Evolutionary conservation across 768 basidiomycete genomes (phyloP).

Genomic region (Boletellus ananiceps): DNA sequence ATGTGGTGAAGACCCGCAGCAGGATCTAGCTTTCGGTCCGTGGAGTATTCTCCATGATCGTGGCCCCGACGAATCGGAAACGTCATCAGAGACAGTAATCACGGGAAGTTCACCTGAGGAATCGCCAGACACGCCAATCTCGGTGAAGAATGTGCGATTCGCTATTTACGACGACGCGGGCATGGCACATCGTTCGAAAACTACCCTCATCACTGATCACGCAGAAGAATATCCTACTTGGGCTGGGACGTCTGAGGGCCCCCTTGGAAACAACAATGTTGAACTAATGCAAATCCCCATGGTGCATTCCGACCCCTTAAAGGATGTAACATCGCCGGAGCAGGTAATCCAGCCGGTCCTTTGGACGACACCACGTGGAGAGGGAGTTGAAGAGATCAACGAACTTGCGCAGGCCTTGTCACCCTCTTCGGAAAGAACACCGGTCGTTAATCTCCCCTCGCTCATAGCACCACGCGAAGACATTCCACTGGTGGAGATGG

Average conservation of each 20-base stretch:
- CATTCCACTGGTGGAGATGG: background rate
- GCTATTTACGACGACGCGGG: background rate
- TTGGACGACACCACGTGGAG: background rate
- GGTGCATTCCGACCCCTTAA: background rate
- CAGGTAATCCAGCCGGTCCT: background rate
- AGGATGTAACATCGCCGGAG: background rate
- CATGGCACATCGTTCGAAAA: background rate
- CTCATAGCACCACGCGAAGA: background rate
- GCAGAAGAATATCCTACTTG: background rate
- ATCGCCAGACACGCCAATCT: background rate
- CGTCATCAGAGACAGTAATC: background rate
- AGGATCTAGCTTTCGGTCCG: background rate
- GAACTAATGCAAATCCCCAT: background rate
- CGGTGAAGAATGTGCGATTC: slow-evolving; percentile 1
- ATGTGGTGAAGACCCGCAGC: background rate
- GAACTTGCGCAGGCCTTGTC: background rate
- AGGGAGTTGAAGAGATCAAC: background rate
- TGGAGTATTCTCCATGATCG: background rate
- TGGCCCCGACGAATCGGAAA: background rate
- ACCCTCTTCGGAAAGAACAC: background rate
- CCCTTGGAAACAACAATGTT: background rate
- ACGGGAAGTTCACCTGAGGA: background rate
- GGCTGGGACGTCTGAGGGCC: background rate
- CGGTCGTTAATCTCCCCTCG: slow-evolving; percentile 15
- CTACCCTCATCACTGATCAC: background rate